These are phyloP conservation scores for Nepenthes gracilis DNA, from an alignment of 148 eudicot species.

Conservation along the genomic window DNA sequence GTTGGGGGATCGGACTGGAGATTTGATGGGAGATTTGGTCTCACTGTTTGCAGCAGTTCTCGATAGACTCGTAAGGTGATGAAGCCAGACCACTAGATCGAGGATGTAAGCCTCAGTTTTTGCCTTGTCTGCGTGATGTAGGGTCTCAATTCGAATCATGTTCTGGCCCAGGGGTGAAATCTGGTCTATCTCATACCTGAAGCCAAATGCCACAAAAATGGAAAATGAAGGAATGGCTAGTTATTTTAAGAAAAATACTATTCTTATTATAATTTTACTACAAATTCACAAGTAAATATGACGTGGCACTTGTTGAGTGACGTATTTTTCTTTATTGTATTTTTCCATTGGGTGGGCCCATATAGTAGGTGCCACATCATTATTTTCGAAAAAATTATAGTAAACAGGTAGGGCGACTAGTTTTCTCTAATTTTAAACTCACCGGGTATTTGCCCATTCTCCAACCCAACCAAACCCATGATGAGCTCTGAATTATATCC, in stretches of 20 bases:
- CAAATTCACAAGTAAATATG: no score
- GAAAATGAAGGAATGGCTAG: no score
- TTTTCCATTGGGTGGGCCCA: no score
- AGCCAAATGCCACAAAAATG: neutral
- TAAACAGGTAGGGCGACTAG: neutral
- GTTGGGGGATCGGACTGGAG: conserved; percentile 7
- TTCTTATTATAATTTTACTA: no score
- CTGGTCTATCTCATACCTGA: conserved; percentile 34
- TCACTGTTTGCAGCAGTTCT: conserved; percentile 11
- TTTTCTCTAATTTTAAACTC: conserved; percentile 4
- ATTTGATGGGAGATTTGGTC: conserved; percentile 3
- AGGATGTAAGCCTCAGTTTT: conserved; percentile 52
- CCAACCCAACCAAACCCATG: conserved; percentile 85
- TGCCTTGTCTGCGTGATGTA: conserved; percentile 59
- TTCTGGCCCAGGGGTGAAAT: conserved; percentile 32
- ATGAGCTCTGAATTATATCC: conserved; percentile 41
- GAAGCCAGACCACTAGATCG: conserved; percentile 51
- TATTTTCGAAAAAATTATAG: no score
- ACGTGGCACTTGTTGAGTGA: no score
- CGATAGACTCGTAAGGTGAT: conserved; percentile 26
- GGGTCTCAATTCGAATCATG: conserved; percentile 44
- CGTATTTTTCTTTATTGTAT: no score
- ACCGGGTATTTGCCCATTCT: conserved; percentile 78
- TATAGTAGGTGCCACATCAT: no score
- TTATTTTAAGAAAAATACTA: no score